These are phyloP conservation scores for Chlorella sp. DNA, from an alignment of 139 green algal genomes.

Conservation along the genomic window DNA sequence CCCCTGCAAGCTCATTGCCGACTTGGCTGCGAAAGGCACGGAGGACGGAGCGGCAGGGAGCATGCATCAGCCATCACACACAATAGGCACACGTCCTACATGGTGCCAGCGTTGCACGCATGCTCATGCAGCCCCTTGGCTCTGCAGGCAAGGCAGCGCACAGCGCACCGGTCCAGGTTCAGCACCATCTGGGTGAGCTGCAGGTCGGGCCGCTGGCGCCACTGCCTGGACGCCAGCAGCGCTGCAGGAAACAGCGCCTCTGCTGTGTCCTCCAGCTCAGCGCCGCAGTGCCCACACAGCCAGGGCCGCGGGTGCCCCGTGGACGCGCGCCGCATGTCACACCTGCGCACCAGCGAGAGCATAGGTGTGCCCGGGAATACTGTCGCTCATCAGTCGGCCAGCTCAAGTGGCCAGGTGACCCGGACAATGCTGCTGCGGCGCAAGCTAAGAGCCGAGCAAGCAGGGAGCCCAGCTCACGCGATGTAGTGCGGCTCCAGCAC, in stretches of 20 bases:
- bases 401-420: no score
- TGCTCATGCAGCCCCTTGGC: neutral
- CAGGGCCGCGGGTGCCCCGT: neutral
- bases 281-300: neutral
- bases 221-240: neutral
- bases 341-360: neutral
- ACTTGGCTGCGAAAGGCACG: no score
- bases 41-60: neutral
- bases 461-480: neutral
- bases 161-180: neutral
- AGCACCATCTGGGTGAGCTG: neutral
- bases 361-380: neutral
- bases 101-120: neutral
- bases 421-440: no score
- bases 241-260: neutral
- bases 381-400: neutral
- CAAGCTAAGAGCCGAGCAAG: neutral
- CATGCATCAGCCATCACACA: neutral
- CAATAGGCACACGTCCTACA: neutral
- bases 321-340: neutral
- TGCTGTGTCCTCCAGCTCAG: neutral
- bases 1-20: no score
- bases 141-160: neutral
- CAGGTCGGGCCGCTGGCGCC: neutral
- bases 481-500: neutral